Base-by-base conservation (phyloP, 31 red algal genomes). In the Endocladia muricata region DNA sequence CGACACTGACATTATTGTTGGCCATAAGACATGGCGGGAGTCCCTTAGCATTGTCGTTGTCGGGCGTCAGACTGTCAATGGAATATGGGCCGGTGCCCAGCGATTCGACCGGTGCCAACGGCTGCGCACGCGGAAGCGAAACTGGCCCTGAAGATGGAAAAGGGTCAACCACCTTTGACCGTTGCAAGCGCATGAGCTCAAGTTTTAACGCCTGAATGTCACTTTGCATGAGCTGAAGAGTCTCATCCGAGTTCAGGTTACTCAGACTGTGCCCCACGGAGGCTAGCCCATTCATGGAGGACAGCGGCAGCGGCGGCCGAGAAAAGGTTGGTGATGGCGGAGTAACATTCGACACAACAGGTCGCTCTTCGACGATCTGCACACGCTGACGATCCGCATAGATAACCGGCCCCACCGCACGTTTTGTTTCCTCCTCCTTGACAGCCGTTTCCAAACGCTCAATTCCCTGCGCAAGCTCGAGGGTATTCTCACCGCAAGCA, bases 131-230 rank as follows among this genome's bases (percentile, higher is more conserved):
- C 15, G 81, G 69, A 3, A 78, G 57, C 6, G 72, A 74, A 32
- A 70, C 40, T 11, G 72, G 83, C 22, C 63, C 63, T 35, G 71
- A 52, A 25, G 81, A 30, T 47, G 68, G 56, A 40, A 76, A 64
- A 15, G 70, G 11, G 47, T 3, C 22, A 3, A 34, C 13, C 1
- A 52, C 60, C 62, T 87, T 87, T 33, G 73, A 42, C 29, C 83
- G 61, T 30, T 87, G 83, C 60, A 87, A 67, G 21, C 83, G 73
- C 83, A 87, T 77, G 36, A 87, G 55, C 64, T 87, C 83, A 3
- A 87, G 66, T 47, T 87, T 87, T 61, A 87, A 65, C 4, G 83
- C 83, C 52, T 87, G 73, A 30, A 87, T 87, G 43, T 87, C 83
- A 52, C 74, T 87, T 43, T 87, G 83, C 83, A 87, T 87, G 26